Base-by-base conservation (phyloP, 495 filamentous ascomycete species). In the Cairneyella variabilis region DNA sequence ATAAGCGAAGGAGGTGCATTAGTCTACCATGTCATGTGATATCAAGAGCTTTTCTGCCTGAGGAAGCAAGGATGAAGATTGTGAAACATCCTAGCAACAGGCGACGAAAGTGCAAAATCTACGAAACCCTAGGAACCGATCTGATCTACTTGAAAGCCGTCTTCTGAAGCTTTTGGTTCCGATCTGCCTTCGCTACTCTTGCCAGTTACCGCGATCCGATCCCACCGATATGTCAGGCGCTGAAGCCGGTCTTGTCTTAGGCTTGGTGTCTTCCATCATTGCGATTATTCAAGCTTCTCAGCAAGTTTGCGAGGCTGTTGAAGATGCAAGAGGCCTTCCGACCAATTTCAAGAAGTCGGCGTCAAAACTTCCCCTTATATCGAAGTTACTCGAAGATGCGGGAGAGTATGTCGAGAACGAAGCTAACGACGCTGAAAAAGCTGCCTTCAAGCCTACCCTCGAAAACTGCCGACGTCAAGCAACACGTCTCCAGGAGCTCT, bases 191-290 rank as follows among this genome's bases (percentile, higher is more conserved):
- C n/a, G n/a, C n/a, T n/a, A n/a, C n/a, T n/a, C n/a, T n/a, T n/a
- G n/a, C n/a, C n/a, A n/a, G n/a, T n/a, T n/a, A n/a, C n/a, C n/a
- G n/a, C n/a, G n/a, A n/a, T n/a, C n/a, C n/a, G n/a, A n/a, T n/a
- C n/a, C n/a, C n/a, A n/a, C n/a, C n/a, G n/a, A n/a, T n/a, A n/a
- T n/a, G n/a, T n/a, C n/a, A n/a, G n/a, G n/a, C n/a, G n/a, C n/a
- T n/a, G 63, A 61, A 49, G 46, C 48, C 28, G 28, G 20, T 20
- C 17, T 51, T 44, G 61, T 52, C 32, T 18, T 59, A 6, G 61
- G 61, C 16, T 18, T 66, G 17, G 53, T 66, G 14, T 64, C 63
- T 39, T 54, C 60, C 9, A 54, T 64, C 27, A 61, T 66, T 36
- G 11, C 57, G 9, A 63, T 65, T 20, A 46, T 63, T 43, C 57